phyloP scores from a whole-genome alignment of 371 early-diverging fungal species.

The Circinella umbellata region DNA sequence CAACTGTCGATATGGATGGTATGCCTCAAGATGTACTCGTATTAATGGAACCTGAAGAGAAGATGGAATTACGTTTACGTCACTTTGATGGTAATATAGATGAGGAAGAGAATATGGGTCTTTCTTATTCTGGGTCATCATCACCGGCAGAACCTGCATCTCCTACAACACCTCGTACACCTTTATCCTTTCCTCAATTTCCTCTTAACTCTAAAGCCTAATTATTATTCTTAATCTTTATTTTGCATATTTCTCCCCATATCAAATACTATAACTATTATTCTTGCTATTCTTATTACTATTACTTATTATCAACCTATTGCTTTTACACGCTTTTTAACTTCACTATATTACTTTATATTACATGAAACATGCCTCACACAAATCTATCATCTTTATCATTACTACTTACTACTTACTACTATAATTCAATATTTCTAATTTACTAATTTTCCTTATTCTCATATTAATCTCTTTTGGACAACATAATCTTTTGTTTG shows the following conservation, averaged over 20 bases:
- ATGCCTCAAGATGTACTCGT: slow-evolving; percentile 24
- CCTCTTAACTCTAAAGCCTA: slow-evolving; percentile 20
- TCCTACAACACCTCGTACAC: slow-evolving; percentile 40
- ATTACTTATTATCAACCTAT: background rate
- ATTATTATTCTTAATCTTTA: background rate
- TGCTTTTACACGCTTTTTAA: background rate
- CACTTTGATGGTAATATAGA: slow-evolving; percentile 18
- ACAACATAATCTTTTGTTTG: slow-evolving; percentile 4
- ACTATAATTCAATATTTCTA: background rate
- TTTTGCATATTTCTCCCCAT: background rate
- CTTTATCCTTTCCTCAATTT: slow-evolving; percentile 15
- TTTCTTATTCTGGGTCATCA: slow-evolving; percentile 23
- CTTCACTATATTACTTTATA: background rate
- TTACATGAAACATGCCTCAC: background rate
- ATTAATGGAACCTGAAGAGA: slow-evolving; percentile 15
- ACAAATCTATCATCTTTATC: too few species aligned
- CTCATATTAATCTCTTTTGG: background rate
- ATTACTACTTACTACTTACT: background rate
- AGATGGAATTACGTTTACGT: slow-evolving; percentile 19
- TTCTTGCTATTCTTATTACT: background rate
- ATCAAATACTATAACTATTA: too few species aligned
- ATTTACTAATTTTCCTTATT: background rate
- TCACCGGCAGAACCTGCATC: slow-evolving; percentile 40
- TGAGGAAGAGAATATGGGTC: slow-evolving; percentile 19
- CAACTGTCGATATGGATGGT: slow-evolving; percentile 13